Evolutionary conservation across 2,329 filamentous ascomycete species (phyloP).

Genomic region (Stagonosporopsis vannaccii): DNA sequence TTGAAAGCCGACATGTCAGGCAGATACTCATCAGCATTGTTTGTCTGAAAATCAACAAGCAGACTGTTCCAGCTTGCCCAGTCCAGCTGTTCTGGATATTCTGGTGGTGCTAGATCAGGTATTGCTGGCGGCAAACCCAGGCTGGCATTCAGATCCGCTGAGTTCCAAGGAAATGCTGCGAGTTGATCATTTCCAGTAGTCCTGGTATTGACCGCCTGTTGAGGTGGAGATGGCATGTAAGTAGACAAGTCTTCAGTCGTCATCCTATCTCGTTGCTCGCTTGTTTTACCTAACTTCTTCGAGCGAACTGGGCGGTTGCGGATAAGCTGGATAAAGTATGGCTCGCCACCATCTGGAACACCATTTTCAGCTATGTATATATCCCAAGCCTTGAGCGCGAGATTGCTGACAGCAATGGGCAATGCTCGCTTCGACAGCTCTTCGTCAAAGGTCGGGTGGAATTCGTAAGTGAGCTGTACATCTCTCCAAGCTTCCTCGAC

Average conservation of each 20-base stretch:
- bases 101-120: conserved; percentile 14
- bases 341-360: conserved; percentile 22
- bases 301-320: conserved; percentile 14
- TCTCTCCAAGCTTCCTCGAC: conserved; percentile 55
- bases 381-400: conserved; percentile 57
- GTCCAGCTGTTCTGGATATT: conserved; percentile 33
- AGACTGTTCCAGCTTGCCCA: conserved; percentile 42
- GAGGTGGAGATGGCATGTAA: neutral
- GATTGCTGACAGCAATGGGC: conserved; percentile 52
- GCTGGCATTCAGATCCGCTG: conserved; percentile 17
- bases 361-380: conserved; percentile 28
- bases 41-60: conserved; percentile 32
- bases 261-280: neutral
- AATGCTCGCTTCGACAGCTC: conserved; percentile 49
- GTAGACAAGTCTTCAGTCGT: no score
- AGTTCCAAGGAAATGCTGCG: conserved; percentile 23
- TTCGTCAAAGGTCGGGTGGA: conserved; percentile 52
- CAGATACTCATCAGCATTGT: neutral
- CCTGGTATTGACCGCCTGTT: neutral
- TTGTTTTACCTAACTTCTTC: neutral
- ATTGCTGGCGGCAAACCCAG: conserved; percentile 11
- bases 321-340: conserved; percentile 33
- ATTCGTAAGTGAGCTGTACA: conserved; percentile 53
- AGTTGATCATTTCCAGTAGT: neutral
- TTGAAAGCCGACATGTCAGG: neutral